Base-by-base conservation (phyloP, 495 filamentous ascomycete genomes). In the Halenospora varia region DNA sequence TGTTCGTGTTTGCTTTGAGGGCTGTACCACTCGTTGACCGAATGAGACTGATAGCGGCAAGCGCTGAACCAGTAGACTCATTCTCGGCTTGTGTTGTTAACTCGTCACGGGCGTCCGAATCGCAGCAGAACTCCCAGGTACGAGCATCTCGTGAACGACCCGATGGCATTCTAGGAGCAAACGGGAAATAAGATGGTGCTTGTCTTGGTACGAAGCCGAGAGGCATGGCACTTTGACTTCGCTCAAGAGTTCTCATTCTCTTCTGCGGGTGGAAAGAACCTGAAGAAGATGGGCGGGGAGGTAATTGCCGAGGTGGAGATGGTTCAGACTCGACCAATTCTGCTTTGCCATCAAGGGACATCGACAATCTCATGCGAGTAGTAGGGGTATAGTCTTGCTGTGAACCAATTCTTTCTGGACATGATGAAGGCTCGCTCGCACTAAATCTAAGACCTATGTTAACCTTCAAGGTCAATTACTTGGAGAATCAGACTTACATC, bases 81-180 rank as follows among this genome's bases (percentile, higher is more conserved):
- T 86, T 78, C 73, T 91, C 82, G 10, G 87, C 85, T 58, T 87
- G 86, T 3, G 79, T 80, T 8, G 83, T 88, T 44, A 96, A 70
- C 44, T 87, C 82, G 67, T 87, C 85, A 65, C 84, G 80, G 51
- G 82, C 85, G 55, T 89, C 85, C 8, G 79, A 81, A 63, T 90
- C 88, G 66, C 86, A 88, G 71, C 83, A 86, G 57, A 87, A 87
- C 68, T 94, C 88, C 92, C 92, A 96, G 26, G 85, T 87, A 25
- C 88, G 82, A 15, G 89, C 84, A 69, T 96, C 88, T 29, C 89
- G 80, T 42, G 90, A 94, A 40, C 91, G 81, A 24, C 92, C 90
- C 58, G 83, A 72, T 4, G 67, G 63, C 3, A 81, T 57, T 9
- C 71, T 70, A 3, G 73, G 76, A 17, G 68, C 35, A 29, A 62